Percentiles rank a stretch among this genome's conserved stretches.
Conservation (phyloP, 2,329 filamentous ascomycete genomes). For the Cladorrhinum sp. region DNA sequence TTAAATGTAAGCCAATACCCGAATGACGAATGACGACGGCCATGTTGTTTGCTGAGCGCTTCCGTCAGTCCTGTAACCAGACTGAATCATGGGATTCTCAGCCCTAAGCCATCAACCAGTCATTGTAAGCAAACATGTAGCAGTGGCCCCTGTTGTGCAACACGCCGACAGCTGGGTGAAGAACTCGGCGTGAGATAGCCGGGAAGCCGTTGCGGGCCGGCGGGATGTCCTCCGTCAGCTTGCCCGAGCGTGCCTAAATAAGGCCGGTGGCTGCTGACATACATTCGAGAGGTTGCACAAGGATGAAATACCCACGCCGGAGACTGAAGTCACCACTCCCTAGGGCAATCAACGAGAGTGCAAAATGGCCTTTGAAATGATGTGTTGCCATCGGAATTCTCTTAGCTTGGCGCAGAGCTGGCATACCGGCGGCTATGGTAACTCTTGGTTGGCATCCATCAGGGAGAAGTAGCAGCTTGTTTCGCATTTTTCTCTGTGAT, state of each 20-base stretch:
- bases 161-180: not conserved
- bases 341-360: no score
- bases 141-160: not conserved
- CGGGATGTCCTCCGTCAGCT: conserved; percentile 18
- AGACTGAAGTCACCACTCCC: no score
- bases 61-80: not conserved
- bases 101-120: not conserved
- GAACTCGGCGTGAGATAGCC: conserved; percentile 1
- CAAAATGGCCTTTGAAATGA: no score
- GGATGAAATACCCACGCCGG: not conserved
- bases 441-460: not conserved
- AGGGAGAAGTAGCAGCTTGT: no score
- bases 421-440: not conserved
- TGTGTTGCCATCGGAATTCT: no score
- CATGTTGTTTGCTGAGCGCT: not conserved
- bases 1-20: not conserved
- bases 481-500: no score
- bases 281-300: not conserved
- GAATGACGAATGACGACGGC: no score
- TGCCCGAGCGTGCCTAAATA: conserved; percentile 7
- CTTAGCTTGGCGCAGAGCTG: no score
- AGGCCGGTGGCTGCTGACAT: conserved; percentile 15
- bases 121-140: not conserved
- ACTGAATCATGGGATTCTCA: not conserved
- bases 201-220: conserved; percentile 16